Evolutionary conservation across 73 alveolate genomes (phyloP).

Genomic region (Tetrahymena malaccensis): DNA sequence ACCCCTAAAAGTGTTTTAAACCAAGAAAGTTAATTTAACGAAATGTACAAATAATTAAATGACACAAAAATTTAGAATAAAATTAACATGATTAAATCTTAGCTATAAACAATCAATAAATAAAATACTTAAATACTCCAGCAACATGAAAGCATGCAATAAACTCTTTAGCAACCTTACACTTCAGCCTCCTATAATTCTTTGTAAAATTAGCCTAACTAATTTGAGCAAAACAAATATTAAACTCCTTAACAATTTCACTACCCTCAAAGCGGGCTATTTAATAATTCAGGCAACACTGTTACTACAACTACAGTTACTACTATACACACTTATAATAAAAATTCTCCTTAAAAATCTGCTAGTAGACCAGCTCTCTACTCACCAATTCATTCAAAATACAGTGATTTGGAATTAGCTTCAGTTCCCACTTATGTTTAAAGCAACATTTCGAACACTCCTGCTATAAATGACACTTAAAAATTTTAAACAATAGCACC

Average conservation of each 20-base stretch:
- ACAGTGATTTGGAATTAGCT: background rate
- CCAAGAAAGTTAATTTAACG: background rate
- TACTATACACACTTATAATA: background rate
- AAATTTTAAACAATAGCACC: background rate
- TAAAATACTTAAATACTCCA: background rate
- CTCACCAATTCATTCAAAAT: background rate
- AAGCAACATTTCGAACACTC: background rate
- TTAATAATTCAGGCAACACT: background rate
- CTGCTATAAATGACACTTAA: background rate
- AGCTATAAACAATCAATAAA: background rate
- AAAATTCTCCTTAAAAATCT: background rate
- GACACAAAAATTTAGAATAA: background rate
- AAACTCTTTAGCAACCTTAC: background rate
- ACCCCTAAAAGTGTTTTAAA: background rate
- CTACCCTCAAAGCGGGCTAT: background rate
- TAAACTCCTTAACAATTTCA: background rate
- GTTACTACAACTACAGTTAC: background rate
- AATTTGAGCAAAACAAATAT: background rate
- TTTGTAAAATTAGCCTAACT: background rate
- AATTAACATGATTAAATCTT: background rate
- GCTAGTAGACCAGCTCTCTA: background rate
- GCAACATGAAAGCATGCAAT: background rate
- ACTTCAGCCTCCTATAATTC: background rate
- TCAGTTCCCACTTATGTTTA: background rate
- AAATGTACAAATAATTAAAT: background rate